These are phyloP conservation scores for Escovopsis sp. DNA, from an alignment of 2,329 filamentous ascomycete genomes.

Conservation along the genomic window DNA sequence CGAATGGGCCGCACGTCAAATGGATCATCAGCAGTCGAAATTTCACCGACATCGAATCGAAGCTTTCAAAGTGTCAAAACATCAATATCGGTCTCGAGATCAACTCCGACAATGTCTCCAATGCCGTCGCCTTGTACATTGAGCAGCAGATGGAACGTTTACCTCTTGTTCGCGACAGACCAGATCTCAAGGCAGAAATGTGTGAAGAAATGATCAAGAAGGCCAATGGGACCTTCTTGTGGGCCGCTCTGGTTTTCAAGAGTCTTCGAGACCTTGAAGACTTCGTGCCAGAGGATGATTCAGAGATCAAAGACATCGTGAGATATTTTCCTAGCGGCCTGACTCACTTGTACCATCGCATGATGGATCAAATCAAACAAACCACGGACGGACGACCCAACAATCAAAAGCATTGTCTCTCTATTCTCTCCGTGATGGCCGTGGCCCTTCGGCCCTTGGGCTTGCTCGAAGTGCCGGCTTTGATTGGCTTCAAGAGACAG, in stretches of 20 bases:
- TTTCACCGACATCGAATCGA: slow-evolving; percentile 6
- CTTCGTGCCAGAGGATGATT: background rate
- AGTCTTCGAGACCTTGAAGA: slow-evolving; percentile 6
- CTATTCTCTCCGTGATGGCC: slow-evolving; percentile 17
- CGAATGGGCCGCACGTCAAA: background rate
- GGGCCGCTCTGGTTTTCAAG: slow-evolving; percentile 10
- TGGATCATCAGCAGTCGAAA: slow-evolving; percentile 5
- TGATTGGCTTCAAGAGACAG: slow-evolving; percentile 21
- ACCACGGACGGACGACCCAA: slow-evolving; percentile 8
- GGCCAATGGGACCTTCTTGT: slow-evolving; percentile 19
- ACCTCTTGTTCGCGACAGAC: background rate
- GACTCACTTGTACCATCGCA: slow-evolving; percentile 19
- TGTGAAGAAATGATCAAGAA: slow-evolving; percentile 12
- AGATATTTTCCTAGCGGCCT: background rate
- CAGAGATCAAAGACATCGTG: background rate
- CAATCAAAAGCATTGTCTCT: slow-evolving; percentile 12
- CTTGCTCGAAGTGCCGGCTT: too few species aligned
- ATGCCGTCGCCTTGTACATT: background rate
- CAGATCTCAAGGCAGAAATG: slow-evolving; percentile 2
- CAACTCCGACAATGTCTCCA: background rate
- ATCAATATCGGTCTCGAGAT: background rate
- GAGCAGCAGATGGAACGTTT: background rate
- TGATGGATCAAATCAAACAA: slow-evolving; percentile 18
- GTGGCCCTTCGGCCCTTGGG: slow-evolving; percentile 20
- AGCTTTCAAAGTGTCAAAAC: background rate